Evolutionary conservation across 345 rosid species (phyloP), one percentile per base, ranked within the genome.

Genomic region (Gossypium herbaceum): DNA sequence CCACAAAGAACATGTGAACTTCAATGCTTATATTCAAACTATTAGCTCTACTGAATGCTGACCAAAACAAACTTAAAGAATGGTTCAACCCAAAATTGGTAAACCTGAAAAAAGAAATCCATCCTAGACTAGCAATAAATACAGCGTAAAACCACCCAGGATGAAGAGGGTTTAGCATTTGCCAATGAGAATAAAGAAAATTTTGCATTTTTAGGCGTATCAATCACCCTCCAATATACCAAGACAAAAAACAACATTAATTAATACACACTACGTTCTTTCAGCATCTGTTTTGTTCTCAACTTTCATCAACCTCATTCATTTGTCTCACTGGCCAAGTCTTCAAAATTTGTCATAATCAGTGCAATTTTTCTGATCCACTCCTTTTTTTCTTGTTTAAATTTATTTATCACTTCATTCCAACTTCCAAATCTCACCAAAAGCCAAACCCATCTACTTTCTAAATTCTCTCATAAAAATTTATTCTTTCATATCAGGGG

Each of bases 1-100:
- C 72, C 58, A 25, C 72, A 50, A 68, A 68, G 58, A 68, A 68
- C 16, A 50, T 50, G 24, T 25, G 52, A 48, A 68, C 24, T 6
- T 20, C 73, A 51, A 17, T 16, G 47, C 12, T 41, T 19, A 64
- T 34, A 41, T 41, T 41, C 16, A 41, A 43, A 9, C 47, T 39
- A 22, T 34, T 47, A 41, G 50, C 69, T 50, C 20, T 25, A n/a
- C 43, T 68, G 41, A 68, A 24, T 68, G 22, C 72, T 48, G 72
- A 50, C 41, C 44, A 62, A 34, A 34, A 34, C 39, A 34, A 34
- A 4, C 4, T 34, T 34, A 34, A 62, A 27, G 17, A 63, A 34
- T 2, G 13, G 68, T 3, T 34, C 47, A 5, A 34, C 22, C 27
- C 51, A 24, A 25, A 52, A 51, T 34, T 57, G 3, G 20, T 27